Evolutionary conservation across 2,329 filamentous ascomycete genomes (phyloP).

Genomic region (Canariomyces notabilis): DNA sequence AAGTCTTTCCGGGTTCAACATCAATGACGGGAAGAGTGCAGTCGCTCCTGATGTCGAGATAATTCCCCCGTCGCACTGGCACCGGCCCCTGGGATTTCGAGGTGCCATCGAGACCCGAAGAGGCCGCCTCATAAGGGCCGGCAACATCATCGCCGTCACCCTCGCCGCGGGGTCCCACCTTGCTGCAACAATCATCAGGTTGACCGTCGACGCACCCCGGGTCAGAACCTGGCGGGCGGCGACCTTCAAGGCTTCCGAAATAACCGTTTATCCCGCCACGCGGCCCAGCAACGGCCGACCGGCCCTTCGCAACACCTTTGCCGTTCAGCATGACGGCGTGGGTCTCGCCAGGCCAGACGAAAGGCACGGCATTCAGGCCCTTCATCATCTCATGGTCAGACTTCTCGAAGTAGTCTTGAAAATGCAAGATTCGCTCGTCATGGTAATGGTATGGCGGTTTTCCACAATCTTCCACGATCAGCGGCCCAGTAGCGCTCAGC

Average conservation of each 20-base stretch:
- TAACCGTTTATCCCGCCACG: slow-evolving; percentile 11
- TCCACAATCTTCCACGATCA: slow-evolving; percentile 52
- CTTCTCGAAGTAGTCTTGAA: slow-evolving; percentile 54
- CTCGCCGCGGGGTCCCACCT: no score
- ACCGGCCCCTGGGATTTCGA: background rate
- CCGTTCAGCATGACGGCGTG: slow-evolving; percentile 55
- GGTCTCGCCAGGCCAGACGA: slow-evolving; percentile 56
- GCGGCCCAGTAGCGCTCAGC: slow-evolving; percentile 49
- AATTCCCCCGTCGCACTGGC: no score
- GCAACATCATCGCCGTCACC: background rate
- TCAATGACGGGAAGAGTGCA: slow-evolving; percentile 49
- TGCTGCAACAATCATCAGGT: slow-evolving; percentile 20
- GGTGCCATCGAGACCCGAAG: background rate
- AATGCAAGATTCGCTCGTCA: slow-evolving; percentile 51
- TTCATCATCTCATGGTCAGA: slow-evolving; percentile 47
- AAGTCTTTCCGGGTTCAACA: slow-evolving; percentile 55
- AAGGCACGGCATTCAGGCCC: slow-evolving; percentile 44
- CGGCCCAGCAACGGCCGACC: slow-evolving; percentile 14
- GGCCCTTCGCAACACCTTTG: slow-evolving; percentile 39
- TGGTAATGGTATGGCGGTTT: slow-evolving; percentile 55
- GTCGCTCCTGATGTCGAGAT: slow-evolving; percentile 24
- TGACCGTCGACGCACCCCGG: slow-evolving; percentile 25
- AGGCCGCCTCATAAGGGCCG: background rate
- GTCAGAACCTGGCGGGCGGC: background rate
- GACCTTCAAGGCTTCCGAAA: slow-evolving; percentile 14